These are phyloP conservation scores for Euphorbia lathyris DNA, from an alignment of 345 rosid genomes.

Conservation along the genomic window DNA sequence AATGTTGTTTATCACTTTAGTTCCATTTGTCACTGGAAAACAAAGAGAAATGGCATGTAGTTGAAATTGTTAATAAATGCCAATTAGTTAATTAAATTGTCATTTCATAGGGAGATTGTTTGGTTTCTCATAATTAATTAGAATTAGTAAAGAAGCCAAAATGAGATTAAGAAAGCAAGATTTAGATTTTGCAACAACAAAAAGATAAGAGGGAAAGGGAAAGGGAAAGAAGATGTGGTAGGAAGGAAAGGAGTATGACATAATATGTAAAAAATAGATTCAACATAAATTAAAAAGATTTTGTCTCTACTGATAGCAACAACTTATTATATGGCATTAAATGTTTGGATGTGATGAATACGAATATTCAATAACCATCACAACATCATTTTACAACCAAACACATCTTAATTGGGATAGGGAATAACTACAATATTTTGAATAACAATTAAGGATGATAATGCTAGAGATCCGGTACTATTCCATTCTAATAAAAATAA, in stretches of 20 bases:
- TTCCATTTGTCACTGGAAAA: too few relatives aligned
- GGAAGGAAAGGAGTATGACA: too few relatives aligned
- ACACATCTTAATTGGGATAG: background rate
- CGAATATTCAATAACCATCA: background rate
- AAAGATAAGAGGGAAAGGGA: background rate
- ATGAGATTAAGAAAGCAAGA: background rate
- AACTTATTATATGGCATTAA: background rate
- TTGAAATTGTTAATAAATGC: too few relatives aligned
- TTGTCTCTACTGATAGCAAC: background rate
- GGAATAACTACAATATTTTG: too few relatives aligned
- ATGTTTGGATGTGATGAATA: conserved; percentile 9
- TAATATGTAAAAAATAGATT: background rate
- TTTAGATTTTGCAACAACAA: background rate
- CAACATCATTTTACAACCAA: background rate
- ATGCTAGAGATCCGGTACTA: too few relatives aligned
- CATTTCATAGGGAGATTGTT: too few relatives aligned
- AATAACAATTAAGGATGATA: too few relatives aligned
- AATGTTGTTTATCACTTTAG: too few relatives aligned
- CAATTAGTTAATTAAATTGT: too few relatives aligned
- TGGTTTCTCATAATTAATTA: too few relatives aligned
- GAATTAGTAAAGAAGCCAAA: background rate
- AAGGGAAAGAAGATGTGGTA: background rate
- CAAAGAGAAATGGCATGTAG: too few relatives aligned
- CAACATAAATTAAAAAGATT: background rate
- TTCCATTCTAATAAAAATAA: too few relatives aligned